Percentiles rank a stretch among this genome's conserved stretches.
Conservation (phyloP, 306 rosid species). For the Calophaca sinica region DNA sequence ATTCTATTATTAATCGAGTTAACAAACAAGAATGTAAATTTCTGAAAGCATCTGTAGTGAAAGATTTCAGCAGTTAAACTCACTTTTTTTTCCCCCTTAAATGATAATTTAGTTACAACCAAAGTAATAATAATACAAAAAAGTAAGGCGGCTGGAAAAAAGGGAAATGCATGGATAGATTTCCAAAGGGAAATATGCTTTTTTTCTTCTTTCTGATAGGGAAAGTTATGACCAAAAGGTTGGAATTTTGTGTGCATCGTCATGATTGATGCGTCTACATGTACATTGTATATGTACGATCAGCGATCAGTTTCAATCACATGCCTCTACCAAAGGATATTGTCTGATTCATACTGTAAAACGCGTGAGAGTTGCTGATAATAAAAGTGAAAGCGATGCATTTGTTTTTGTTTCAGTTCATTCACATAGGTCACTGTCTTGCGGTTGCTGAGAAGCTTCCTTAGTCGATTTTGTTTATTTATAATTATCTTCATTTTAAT, state of each 20-base stretch:
- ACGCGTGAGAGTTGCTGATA: conserved; percentile 37
- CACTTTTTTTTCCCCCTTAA: background rate
- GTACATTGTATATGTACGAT: background rate
- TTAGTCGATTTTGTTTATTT: conserved; percentile 13
- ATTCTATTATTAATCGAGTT: background rate
- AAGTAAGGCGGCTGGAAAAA: conserved; percentile 46
- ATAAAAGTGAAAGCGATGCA: conserved; percentile 46
- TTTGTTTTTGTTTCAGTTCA: conserved; percentile 27
- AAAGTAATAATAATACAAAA: background rate
- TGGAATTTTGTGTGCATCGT: conserved; percentile 32
- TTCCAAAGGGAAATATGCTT: background rate
- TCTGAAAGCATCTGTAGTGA: background rate
- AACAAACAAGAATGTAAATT: conserved; percentile 6
- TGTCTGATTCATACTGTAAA: background rate
- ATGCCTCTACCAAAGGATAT: conserved; percentile 31
- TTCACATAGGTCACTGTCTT: background rate
- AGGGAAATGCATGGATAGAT: background rate
- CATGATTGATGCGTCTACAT: background rate
- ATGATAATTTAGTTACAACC: background rate
- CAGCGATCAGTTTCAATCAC: background rate
- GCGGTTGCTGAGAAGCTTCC: conserved; percentile 49
- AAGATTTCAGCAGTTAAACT: background rate
- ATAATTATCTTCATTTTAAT: conserved; percentile 20
- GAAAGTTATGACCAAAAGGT: conserved; percentile 44
- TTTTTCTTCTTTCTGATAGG: conserved; percentile 3